Conservation (phyloP, 2,329 filamentous ascomycete species). For the Diaporthe caulivora region DNA sequence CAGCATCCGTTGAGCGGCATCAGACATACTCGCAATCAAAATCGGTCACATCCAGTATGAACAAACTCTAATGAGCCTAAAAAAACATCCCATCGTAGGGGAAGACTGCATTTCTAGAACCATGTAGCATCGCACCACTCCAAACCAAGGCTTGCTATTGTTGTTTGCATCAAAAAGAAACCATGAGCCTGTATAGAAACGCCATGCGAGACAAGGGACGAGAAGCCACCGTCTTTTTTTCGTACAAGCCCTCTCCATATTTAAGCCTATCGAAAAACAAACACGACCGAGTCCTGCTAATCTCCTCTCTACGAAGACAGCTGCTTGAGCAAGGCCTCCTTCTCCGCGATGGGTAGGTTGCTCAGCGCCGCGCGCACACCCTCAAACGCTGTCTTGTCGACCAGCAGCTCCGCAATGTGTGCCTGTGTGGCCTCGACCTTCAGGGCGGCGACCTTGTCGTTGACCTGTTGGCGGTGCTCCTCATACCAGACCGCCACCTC, state of each 20-base stretch:
- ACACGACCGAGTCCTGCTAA: neutral
- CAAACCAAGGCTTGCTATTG: conserved; percentile 9
- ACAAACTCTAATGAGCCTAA: neutral
- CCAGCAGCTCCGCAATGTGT: conserved; percentile 47
- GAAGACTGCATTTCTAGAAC: neutral
- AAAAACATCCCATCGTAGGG: neutral
- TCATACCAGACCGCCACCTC: conserved; percentile 96
- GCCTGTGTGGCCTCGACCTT: conserved; percentile 72
- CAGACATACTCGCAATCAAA: no score
- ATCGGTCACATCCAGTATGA: neutral
- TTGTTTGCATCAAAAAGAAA: neutral
- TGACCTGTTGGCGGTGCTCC: conserved; percentile 86
- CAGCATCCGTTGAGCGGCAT: neutral
- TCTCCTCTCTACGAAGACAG: conserved; percentile 32
- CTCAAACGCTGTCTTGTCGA: conserved; percentile 75
- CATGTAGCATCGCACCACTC: neutral
- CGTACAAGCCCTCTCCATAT: neutral
- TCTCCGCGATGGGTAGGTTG: conserved; percentile 77
- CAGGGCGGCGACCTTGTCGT: conserved; percentile 85
- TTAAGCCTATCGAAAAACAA: neutral
- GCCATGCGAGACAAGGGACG: conserved; percentile 4
- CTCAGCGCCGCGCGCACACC: conserved; percentile 77
- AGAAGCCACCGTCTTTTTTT: neutral
- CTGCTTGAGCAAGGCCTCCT: conserved; percentile 69
- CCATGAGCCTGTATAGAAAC: conserved; percentile 10